phyloP scores from a whole-genome alignment of 1,139 yeast genomes.

The Scheffersomyces parashehatae region DNA sequence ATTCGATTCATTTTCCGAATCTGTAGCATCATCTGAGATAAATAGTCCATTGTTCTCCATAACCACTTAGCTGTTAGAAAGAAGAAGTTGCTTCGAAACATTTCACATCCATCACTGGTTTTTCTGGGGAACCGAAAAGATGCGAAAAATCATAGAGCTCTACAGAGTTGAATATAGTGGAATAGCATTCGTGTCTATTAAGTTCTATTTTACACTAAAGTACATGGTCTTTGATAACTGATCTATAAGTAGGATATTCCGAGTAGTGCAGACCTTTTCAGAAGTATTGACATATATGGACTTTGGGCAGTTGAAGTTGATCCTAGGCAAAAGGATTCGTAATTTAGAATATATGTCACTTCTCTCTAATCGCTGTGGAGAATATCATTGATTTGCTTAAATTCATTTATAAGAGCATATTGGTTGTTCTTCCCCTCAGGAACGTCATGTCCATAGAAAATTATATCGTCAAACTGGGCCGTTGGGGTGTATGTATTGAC shows the following conservation, averaged over 20 bases:
- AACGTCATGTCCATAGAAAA: constrained; percentile 43
- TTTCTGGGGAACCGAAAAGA: too few relatives aligned
- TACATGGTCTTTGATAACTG: too few relatives aligned
- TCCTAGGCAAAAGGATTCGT: neutral
- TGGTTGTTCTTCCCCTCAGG: constrained; percentile 31
- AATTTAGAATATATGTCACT: neutral
- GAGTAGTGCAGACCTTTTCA: constrained; percentile 6
- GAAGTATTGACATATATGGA: constrained; percentile 3
- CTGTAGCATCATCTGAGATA: constrained; percentile 4
- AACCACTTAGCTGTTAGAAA: too few relatives aligned
- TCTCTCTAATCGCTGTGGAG: constrained; percentile 21
- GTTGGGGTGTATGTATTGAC: constrained; percentile 29
- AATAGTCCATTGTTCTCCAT: constrained; percentile 7
- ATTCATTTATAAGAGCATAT: constrained; percentile 37
- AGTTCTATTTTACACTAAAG: too few relatives aligned
- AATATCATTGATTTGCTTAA: constrained; percentile 31
- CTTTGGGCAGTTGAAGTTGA: neutral
- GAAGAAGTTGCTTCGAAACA: too few relatives aligned
- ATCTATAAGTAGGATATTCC: neutral
- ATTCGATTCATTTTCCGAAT: constrained; percentile 3
- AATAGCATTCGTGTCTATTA: too few relatives aligned
- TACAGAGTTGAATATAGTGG: too few relatives aligned
- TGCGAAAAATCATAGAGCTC: too few relatives aligned
- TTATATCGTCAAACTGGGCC: constrained; percentile 32
- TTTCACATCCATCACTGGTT: too few relatives aligned